Evolutionary conservation across 129 eudicot genomes (phyloP), one percentile per base, ranked within the genome.

Genomic region (Saussurea involucrata): DNA sequence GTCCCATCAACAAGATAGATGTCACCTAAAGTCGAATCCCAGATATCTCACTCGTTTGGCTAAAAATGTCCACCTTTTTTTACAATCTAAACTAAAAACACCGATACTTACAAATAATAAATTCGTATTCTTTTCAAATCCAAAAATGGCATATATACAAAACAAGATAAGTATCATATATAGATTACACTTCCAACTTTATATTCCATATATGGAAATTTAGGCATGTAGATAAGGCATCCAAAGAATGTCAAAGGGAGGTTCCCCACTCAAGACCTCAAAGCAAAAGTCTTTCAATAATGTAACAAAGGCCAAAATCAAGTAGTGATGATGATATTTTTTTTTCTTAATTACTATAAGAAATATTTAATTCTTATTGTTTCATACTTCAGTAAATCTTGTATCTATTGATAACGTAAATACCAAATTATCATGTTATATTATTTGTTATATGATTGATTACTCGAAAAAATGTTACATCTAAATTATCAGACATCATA

Each of bases 191-290:
- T 1, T 73, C n/a, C 76, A 58, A 68, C 65, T 74, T 73, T 37
- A 74, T 80, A 74, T 74, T 37, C 80, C 69, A 74, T 28, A 3
- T 33, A 66, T 27, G 80, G 84, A 57, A 80, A 74, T 29, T 74
- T 25, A 25, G 75, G 29, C 65, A 60, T 80, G 11, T 79, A 78
- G 83, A 79, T 79, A 79, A 79, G 20, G 73, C 78, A 49, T 73
- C 73, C 42, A 42, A 74, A 80, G 71, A 67, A 68, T 74, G 76
- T 60, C 71, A 81, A 58, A 67, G 3, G 53, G 57, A 73, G 69
- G 46, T 49, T 80, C 79, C 74, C 68, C 60, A 24, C 64, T 55
- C 40, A n/a, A n/a, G n/a, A n/a, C n/a, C n/a, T n/a, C n/a, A 25
- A 78, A 72, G 66, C 67, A 46, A 29, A 71, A 72, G 9, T 31